phyloP scores from a whole-genome alignment of 352 stramenopile species.

The Pythium brachiatum region DNA sequence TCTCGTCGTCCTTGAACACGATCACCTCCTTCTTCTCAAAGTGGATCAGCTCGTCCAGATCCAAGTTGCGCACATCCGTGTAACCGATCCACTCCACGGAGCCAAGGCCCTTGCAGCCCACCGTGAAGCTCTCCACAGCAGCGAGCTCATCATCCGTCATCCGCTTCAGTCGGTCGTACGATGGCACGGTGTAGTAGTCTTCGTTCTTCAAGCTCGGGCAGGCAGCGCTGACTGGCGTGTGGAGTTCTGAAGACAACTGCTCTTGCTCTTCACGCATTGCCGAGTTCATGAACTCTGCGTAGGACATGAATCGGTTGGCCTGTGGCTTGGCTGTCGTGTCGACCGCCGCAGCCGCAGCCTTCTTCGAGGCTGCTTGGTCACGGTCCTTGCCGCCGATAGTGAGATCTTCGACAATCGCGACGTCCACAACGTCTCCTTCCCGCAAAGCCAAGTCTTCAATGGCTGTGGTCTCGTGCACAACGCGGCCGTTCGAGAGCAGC shows the following conservation, averaged over 20 bases:
- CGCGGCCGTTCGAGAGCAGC: slow-evolving; percentile 56
- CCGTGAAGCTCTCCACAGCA: slow-evolving; percentile 70
- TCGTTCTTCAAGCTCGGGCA: slow-evolving; percentile 72
- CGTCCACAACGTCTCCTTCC: slow-evolving; percentile 61
- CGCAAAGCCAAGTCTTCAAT: slow-evolving; percentile 59
- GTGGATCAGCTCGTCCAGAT: slow-evolving; percentile 74
- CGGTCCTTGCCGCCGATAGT: slow-evolving; percentile 1
- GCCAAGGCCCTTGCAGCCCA: slow-evolving; percentile 75
- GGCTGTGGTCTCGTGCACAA: slow-evolving; percentile 41
- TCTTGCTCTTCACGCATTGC: slow-evolving; percentile 45
- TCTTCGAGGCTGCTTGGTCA: not conserved
- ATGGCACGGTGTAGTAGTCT: slow-evolving; percentile 77
- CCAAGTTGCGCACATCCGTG: slow-evolving; percentile 76
- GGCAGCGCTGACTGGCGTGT: slow-evolving; percentile 33
- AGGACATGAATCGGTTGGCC: slow-evolving; percentile 65
- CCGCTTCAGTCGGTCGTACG: slow-evolving; percentile 60
- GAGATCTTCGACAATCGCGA: slow-evolving; percentile 63
- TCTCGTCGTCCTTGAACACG: slow-evolving; percentile 81
- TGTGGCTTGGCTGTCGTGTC: slow-evolving; percentile 16
- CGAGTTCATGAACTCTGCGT: slow-evolving; percentile 74
- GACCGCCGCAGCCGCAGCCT: not conserved
- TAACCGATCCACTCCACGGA: slow-evolving; percentile 79
- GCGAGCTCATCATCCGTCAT: slow-evolving; percentile 72
- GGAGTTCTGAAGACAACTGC: slow-evolving; percentile 28
- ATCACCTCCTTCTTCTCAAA: slow-evolving; percentile 87